Percentiles rank a stretch among this genome's conserved stretches.
Conservation (phyloP, 345 rosid species). For the Eucalyptus sp. region DNA sequence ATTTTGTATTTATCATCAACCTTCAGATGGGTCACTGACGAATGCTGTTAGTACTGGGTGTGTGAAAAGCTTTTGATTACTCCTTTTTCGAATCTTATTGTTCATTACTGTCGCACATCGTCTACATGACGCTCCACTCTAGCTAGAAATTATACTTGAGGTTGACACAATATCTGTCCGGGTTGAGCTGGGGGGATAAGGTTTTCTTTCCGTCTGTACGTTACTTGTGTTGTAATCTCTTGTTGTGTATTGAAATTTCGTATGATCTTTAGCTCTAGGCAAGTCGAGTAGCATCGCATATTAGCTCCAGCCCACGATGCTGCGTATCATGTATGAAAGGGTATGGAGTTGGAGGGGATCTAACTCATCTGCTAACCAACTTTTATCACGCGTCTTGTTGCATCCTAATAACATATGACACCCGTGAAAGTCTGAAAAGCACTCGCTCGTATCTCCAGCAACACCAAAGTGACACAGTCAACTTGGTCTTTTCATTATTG, state of each 20-base stretch:
- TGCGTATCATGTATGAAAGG: neutral
- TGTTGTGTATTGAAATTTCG: neutral
- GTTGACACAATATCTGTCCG: neutral
- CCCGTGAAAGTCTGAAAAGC: neutral
- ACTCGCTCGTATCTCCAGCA: neutral
- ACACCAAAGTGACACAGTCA: neutral
- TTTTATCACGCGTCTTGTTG: neutral
- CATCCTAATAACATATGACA: neutral
- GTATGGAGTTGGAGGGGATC: neutral
- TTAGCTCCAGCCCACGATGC: neutral
- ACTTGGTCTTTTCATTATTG: neutral
- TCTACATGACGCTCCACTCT: neutral
- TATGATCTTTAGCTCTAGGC: neutral
- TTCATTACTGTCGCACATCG: neutral
- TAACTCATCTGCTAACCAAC: neutral
- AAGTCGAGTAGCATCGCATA: neutral
- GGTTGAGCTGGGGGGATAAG: neutral
- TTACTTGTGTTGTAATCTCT: neutral
- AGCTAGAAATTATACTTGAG: neutral
- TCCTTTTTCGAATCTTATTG: neutral
- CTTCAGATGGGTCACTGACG: neutral
- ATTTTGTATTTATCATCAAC: neutral
- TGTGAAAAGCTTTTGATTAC: neutral
- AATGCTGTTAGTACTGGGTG: neutral
- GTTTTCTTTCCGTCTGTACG: neutral